Conservation (phyloP, 2,329 filamentous ascomycete species). For the Trichoderma harzianum region DNA sequence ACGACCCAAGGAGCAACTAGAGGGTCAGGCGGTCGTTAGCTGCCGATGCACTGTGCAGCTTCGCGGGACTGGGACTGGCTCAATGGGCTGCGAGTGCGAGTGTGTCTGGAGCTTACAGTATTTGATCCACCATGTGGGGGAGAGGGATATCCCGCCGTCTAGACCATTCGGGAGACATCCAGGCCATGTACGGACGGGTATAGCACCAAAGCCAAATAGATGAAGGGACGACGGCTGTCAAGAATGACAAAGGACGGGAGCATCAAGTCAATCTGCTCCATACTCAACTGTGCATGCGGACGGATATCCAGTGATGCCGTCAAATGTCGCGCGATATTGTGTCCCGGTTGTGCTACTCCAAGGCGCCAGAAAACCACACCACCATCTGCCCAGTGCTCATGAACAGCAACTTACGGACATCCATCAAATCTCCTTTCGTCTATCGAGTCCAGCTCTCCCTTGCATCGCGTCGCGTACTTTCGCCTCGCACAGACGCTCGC, state of each 20-base stretch:
- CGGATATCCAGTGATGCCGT: neutral
- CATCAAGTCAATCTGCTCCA: neutral
- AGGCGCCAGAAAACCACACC: neutral
- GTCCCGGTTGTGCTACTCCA: neutral
- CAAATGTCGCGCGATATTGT: conserved; percentile 5
- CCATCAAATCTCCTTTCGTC: neutral
- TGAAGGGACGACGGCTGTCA: neutral
- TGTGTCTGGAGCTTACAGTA: neutral
- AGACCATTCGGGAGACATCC: conserved; percentile 7
- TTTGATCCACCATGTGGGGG: neutral
- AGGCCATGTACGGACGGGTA: neutral
- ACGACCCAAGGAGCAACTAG: conserved; percentile 4
- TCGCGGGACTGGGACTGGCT: conserved; percentile 3
- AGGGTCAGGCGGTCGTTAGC: conserved; percentile 15
- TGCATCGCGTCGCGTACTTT: neutral
- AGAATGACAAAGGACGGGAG: neutral
- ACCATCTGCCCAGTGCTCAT: conserved; percentile 10
- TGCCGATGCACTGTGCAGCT: conserved; percentile 18
- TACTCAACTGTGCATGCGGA: neutral
- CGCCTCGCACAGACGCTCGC: neutral
- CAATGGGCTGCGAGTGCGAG: neutral
- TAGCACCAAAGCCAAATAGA: neutral
- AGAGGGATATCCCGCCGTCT: neutral
- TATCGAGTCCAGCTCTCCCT: neutral
- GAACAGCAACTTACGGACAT: neutral